These are phyloP conservation scores for Wickerhamomyces pijperi DNA, from an alignment of 805 yeast species.

Conservation along the genomic window DNA sequence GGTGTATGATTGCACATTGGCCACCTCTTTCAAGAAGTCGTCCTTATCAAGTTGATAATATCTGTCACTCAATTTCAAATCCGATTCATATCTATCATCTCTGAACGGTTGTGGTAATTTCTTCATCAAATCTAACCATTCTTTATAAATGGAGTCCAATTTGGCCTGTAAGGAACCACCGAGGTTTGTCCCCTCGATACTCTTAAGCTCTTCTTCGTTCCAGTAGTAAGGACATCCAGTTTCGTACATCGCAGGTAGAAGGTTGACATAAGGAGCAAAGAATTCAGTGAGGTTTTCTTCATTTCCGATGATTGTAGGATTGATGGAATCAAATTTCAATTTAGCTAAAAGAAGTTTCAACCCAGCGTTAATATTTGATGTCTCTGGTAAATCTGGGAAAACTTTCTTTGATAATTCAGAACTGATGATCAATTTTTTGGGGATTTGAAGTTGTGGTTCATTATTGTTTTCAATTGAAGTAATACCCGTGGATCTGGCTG, in stretches of 20 bases:
- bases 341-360: slow-evolving; percentile 30
- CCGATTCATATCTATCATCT: slow-evolving; percentile 5
- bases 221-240: slow-evolving; percentile 54
- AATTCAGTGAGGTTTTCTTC: slow-evolving; percentile 17
- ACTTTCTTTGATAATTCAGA: slow-evolving; percentile 13
- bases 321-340: slow-evolving; percentile 24
- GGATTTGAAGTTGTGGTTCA: slow-evolving; percentile 19
- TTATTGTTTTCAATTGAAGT: slow-evolving; percentile 9
- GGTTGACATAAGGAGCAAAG: slow-evolving; percentile 34
- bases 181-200: slow-evolving; percentile 55
- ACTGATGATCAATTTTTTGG: slow-evolving; percentile 19
- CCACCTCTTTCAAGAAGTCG: slow-evolving; percentile 10
- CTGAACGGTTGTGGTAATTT: slow-evolving; percentile 6
- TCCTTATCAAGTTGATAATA: slow-evolving; percentile 8
- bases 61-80: slow-evolving; percentile 9
- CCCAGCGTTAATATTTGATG: slow-evolving; percentile 21
- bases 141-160: slow-evolving; percentile 37
- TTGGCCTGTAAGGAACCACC: slow-evolving; percentile 43
- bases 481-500: slow-evolving; percentile 3
- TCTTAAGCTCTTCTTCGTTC: slow-evolving; percentile 37
- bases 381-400: slow-evolving; percentile 11
- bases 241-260: slow-evolving; percentile 31
- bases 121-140: slow-evolving; percentile 35
- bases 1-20: slow-evolving; percentile 36
- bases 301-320: slow-evolving; percentile 4